Evolutionary conservation across 305 asterid species (phyloP), one percentile per base, ranked within the genome.

Genomic region (Rubia tinctorum): DNA sequence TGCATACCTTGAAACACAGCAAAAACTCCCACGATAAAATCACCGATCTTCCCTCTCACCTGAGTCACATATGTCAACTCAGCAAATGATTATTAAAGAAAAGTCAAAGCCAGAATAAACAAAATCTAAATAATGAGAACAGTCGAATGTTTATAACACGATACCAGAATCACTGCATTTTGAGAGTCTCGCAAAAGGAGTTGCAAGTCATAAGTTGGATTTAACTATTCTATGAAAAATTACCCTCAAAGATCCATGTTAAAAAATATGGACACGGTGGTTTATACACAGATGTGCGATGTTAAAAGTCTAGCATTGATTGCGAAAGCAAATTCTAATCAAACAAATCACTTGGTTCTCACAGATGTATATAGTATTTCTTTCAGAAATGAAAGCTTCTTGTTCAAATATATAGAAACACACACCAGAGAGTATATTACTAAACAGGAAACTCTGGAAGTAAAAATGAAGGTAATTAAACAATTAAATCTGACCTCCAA

Each of bases 41-140:
- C 86, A 30, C 88, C 86, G 37, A 90, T 88, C 78, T 84, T 87
- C 77, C 96, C 94, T 49, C 94, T 77, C 43, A 89, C 97, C 96
- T 90, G 93, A 80, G 72, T 67, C 73, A 78, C 66, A 70, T 44
- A 80, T 62, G 67, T 75, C 73, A 59, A 65, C 78, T 73, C 67
- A 76, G 72, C 49, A 53, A 71, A 74, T 39, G 62, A 63, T 37
- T 37, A 14, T 9, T 22, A 67, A 5, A 44, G 2, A 74, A 25
- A 10, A 51, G 8, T n/a, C 37, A n/a, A 55, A 67, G 69, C 8
- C 25, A 68, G 27, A 67, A 55, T 12, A 60, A 55, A n/a, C 37
- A 23, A 39, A 58, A 47, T n/a, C 44, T 14, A 70, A 45, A 76
- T 6, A 18, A n/a, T 34, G 14, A 25, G 9, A 51, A 40, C 11